Evolutionary conservation across 192 early-diverging fungal species (phyloP).

Genomic region (Mortierella antarctica): DNA sequence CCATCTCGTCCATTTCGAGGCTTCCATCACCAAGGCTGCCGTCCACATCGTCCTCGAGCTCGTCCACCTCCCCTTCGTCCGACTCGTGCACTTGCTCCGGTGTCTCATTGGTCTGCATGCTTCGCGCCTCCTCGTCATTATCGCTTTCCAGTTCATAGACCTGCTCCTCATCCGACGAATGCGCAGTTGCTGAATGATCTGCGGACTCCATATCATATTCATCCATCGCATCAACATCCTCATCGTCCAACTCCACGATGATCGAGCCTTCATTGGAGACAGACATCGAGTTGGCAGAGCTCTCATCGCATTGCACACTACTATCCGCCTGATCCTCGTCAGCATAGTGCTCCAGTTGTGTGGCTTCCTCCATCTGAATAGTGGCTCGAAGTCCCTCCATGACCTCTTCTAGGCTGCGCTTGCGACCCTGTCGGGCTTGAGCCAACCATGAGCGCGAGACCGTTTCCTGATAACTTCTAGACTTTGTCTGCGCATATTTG

Average conservation of each 20-base stretch:
- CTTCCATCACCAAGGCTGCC: too few relatives aligned
- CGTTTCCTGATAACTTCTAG: constrained; percentile 38
- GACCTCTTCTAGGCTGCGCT: constrained; percentile 40
- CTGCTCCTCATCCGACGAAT: constrained; percentile 9
- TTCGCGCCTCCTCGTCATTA: not conserved
- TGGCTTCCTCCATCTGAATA: constrained; percentile 42
- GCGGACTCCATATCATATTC: not conserved
- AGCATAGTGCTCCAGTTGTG: constrained; percentile 19
- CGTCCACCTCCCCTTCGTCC: constrained; percentile 4
- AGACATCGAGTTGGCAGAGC: not conserved
- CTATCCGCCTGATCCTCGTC: constrained; percentile 13
- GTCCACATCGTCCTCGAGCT: too few relatives aligned
- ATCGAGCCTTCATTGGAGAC: not conserved
- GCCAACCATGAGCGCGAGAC: constrained; percentile 24
- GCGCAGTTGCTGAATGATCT: not conserved
- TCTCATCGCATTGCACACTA: not conserved
- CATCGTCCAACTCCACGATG: not conserved
- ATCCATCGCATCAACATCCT: constrained; percentile 2
- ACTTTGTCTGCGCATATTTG: constrained; percentile 50
- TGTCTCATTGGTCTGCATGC: not conserved
- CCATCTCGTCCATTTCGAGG: too few relatives aligned
- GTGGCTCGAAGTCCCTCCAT: constrained; percentile 23
- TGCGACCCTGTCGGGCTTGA: constrained; percentile 33
- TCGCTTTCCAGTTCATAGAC: constrained; percentile 33
- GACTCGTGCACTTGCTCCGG: constrained; percentile 3